phyloP scores from a whole-genome alignment of 2,329 filamentous ascomycete genomes.

The Epicoccum nigrum region DNA sequence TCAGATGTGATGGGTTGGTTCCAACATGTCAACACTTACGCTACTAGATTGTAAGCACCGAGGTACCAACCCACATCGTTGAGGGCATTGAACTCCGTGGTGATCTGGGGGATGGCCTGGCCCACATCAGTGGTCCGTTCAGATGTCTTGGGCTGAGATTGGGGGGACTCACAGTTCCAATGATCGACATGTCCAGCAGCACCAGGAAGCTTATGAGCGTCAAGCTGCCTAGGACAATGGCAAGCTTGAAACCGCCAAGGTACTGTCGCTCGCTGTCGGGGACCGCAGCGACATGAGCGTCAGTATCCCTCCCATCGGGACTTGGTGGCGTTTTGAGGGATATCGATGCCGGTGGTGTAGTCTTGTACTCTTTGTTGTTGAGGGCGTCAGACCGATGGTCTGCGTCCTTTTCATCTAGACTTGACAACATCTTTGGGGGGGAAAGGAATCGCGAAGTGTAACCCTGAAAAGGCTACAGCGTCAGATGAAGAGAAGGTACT shows the following conservation, averaged over 20 bases:
- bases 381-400: too few species aligned
- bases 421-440: too few species aligned
- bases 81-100: slow-evolving; percentile 32
- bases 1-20: background rate
- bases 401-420: too few species aligned
- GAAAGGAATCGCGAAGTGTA: too few species aligned
- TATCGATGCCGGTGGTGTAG: too few species aligned
- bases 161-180: slow-evolving; percentile 31
- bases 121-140: background rate
- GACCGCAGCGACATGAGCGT: too few species aligned
- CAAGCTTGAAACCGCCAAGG: slow-evolving; percentile 22
- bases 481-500: too few species aligned
- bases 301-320: too few species aligned
- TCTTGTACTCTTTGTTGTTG: too few species aligned
- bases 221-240: slow-evolving; percentile 21
- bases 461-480: too few species aligned
- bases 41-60: slow-evolving; percentile 27
- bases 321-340: too few species aligned
- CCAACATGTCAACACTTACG: slow-evolving; percentile 1
- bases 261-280: slow-evolving; percentile 1
- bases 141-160: background rate
- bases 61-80: slow-evolving; percentile 36
- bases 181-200: slow-evolving; percentile 33
- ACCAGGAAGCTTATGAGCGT: slow-evolving; percentile 31
- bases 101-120: slow-evolving; percentile 35